phyloP scores from a whole-genome alignment of 352 stramenopile species.

The Phytophthora fragariae region DNA sequence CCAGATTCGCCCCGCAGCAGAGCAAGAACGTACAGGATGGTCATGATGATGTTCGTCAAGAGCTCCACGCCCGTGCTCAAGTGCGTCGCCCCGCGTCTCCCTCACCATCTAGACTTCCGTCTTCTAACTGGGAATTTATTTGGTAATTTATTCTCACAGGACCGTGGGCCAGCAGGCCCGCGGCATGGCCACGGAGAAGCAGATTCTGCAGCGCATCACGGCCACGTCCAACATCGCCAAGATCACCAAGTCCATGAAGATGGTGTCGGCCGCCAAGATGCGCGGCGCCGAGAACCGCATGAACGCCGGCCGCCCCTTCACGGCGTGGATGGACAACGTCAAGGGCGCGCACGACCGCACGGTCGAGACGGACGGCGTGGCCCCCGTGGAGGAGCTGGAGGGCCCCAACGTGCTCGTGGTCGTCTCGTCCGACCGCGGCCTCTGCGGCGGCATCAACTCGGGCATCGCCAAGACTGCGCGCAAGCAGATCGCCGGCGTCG shows the following conservation, averaged over 20 bases:
- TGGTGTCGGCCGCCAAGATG: slow-evolving; percentile 99
- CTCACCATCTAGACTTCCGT: too few relatives aligned
- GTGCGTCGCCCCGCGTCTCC: slow-evolving; percentile 33
- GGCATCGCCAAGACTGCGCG: slow-evolving; percentile 93
- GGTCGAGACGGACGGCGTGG: slow-evolving; percentile 90
- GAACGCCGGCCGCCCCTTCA: slow-evolving; percentile 85
- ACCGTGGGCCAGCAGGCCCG: slow-evolving; percentile 79
- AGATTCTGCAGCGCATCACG: slow-evolving; percentile 97
- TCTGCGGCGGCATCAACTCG: slow-evolving; percentile 99
- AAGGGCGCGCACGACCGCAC: slow-evolving; percentile 72
- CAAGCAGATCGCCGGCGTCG: slow-evolving; percentile 79
- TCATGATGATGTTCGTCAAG: slow-evolving; percentile 64
- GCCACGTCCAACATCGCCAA: slow-evolving; percentile 99
- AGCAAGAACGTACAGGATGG: slow-evolving; percentile 39
- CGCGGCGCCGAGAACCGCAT: slow-evolving; percentile 96
- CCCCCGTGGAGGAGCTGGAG: slow-evolving; percentile 84
- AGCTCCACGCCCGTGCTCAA: slow-evolving; percentile 60
- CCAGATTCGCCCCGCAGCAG: slow-evolving; percentile 38
- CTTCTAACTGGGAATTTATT: not conserved
- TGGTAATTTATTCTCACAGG: slow-evolving; percentile 37
- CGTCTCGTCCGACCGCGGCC: slow-evolving; percentile 97
- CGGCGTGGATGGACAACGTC: slow-evolving; percentile 86
- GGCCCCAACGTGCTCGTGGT: slow-evolving; percentile 94
- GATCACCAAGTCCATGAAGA: slow-evolving; percentile 99
- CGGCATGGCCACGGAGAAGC: slow-evolving; percentile 99